Evolutionary conservation across 192 early-diverging fungal species (phyloP), one percentile per base, ranked within the genome.

Genomic region (Gamsiella multidivaricata): DNA sequence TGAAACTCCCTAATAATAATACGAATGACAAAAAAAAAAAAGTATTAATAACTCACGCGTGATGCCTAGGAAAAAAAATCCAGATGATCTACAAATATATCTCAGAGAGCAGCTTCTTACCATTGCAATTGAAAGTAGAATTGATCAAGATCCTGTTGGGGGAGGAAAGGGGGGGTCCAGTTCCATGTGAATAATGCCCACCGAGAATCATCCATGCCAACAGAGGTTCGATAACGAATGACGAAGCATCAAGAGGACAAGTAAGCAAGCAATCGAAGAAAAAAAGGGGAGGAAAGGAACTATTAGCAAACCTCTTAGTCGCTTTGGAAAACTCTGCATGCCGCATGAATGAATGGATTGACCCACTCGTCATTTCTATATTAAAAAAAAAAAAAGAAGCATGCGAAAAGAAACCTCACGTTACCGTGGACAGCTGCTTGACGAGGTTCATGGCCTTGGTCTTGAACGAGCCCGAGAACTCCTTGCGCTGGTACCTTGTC

Each of bases 121-220:
- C 74, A 78, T 53, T 78, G 74, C 14, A 78, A 17, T 34, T 78
- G 74, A 61, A 78, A 78, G 49, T 78, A 78, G 45, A 78, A 78
- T 32, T 78, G 74, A 36, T 78, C 74, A 20, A 69, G 54, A 63
- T 78, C 74, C 74, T 78, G 54, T 50, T 14, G 54, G 42, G 12
- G 31, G n/a, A n/a, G n/a, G n/a, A n/a, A n/a, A n/a, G n/a, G n/a
- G n/a, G n/a, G n/a, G n/a, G n/a, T n/a, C n/a, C n/a, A n/a, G n/a
- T n/a, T n/a, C n/a, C n/a, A n/a, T n/a, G n/a, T n/a, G 32, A 34
- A 33, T 47, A 47, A 17, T 47, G 26, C n/a, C n/a, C n/a, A n/a
- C n/a, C n/a, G n/a, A n/a, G n/a, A n/a, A n/a, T n/a, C 37, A 39
- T 39, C 37, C 37, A 39, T 39, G 12, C 12, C 12, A 39, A 39